Evolutionary conservation across 352 stramenopile genomes (phyloP).

Genomic region (Globisporangium nagaii): DNA sequence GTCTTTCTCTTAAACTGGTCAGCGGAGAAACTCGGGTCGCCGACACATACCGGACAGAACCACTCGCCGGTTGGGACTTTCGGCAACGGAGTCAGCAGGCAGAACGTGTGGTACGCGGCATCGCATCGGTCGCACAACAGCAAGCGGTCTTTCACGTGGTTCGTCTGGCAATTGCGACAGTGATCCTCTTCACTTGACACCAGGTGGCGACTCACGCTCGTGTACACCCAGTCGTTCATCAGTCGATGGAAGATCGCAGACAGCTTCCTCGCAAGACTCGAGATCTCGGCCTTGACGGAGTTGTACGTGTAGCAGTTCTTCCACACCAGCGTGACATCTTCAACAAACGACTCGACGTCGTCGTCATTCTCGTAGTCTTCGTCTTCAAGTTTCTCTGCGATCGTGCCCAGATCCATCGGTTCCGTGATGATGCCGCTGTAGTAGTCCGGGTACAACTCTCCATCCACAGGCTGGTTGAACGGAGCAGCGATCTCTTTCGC

Average conservation of each 20-base stretch:
- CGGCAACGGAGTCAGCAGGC: slow-evolving; percentile 47
- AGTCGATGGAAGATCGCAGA: slow-evolving; percentile 72
- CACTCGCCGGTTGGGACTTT: slow-evolving; percentile 62
- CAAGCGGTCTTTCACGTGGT: slow-evolving; percentile 57
- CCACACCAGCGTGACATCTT: slow-evolving; percentile 78
- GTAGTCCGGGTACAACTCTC: slow-evolving; percentile 81
- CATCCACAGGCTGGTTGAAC: slow-evolving; percentile 84
- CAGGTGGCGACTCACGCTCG: slow-evolving; percentile 37
- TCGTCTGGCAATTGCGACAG: slow-evolving; percentile 69
- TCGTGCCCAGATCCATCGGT: slow-evolving; percentile 79
- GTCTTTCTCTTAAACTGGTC: slow-evolving; percentile 49
- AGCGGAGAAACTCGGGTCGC: slow-evolving; percentile 44
- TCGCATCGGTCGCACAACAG: slow-evolving; percentile 80
- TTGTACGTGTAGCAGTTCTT: slow-evolving; percentile 87
- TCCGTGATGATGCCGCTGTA: slow-evolving; percentile 70
- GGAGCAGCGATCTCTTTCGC: slow-evolving; percentile 70
- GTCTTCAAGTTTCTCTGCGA: slow-evolving; percentile 79
- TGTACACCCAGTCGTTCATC: slow-evolving; percentile 79
- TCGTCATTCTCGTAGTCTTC: slow-evolving; percentile 83
- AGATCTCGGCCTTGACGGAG: slow-evolving; percentile 77
- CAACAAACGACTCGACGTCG: slow-evolving; percentile 74
- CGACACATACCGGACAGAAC: slow-evolving; percentile 66
- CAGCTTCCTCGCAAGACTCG: slow-evolving; percentile 64
- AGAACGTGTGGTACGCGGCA: slow-evolving; percentile 82
- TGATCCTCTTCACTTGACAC: slow-evolving; percentile 72